Percentiles rank a stretch among this genome's conserved stretches.
Evolutionary conservation across 257 asterid genomes (phyloP).

Genomic region (Nicotiana tomentosiformis): DNA sequence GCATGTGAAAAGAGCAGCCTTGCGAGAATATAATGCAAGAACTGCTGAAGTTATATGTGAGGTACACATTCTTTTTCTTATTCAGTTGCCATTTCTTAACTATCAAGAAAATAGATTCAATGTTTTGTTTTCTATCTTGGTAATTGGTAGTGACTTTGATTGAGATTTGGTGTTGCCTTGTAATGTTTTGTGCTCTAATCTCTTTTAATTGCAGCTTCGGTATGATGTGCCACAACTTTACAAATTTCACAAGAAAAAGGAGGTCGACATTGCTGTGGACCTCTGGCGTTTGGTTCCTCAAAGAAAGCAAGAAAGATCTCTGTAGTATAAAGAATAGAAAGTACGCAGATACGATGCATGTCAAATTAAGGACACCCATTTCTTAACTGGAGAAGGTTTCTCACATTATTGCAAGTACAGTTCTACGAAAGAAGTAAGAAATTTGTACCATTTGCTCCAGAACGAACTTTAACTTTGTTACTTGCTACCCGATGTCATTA

Average conservation of each 20-base stretch:
- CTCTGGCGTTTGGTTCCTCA: slow-evolving; percentile 94
- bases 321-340: neutral
- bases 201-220: slow-evolving; percentile 50
- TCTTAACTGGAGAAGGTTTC: neutral
- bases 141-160: neutral
- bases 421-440: neutral
- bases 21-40: slow-evolving; percentile 71
- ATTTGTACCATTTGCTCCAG: neutral
- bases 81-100: neutral
- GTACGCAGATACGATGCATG: neutral
- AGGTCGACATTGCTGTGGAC: slow-evolving; percentile 91
- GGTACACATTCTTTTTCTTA: slow-evolving; percentile 32
- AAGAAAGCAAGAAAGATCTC: slow-evolving; percentile 13
- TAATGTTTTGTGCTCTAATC: neutral
- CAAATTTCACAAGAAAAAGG: slow-evolving; percentile 95
- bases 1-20: slow-evolving; percentile 73
- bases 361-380: neutral
- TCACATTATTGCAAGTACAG: neutral
- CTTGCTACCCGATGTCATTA: neutral
- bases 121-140: neutral
- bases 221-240: slow-evolving; percentile 86
- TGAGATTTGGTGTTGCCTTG: neutral
- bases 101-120: neutral
- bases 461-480: neutral
- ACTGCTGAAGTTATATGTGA: slow-evolving; percentile 91